These are phyloP conservation scores for Patellaria atrata DNA, from an alignment of 495 filamentous ascomycete genomes.

Conservation along the genomic window DNA sequence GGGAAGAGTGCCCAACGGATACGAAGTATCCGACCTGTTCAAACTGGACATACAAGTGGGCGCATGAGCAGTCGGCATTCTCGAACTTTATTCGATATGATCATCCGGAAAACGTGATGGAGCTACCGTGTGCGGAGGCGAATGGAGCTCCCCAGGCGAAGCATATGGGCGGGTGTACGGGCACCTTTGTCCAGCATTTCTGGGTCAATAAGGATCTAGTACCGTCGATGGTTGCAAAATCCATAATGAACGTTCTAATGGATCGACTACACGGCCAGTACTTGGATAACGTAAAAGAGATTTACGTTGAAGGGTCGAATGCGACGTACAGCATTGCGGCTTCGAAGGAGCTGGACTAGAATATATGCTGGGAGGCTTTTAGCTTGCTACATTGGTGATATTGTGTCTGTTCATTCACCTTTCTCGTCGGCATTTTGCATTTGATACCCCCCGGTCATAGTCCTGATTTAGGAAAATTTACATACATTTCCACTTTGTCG, in stretches of 20 bases:
- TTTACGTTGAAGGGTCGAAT: no score
- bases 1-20: constrained; percentile 27
- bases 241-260: constrained; percentile 18
- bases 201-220: constrained; percentile 18
- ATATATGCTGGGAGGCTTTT: no score
- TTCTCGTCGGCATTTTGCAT: no score
- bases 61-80: constrained; percentile 31
- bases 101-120: constrained; percentile 24
- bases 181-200: constrained; percentile 18
- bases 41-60: constrained; percentile 23
- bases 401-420: no score
- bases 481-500: no score
- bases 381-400: no score
- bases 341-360: no score
- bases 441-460: no score
- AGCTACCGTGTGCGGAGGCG: constrained; percentile 29
- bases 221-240: constrained; percentile 4
- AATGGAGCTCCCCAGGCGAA: constrained; percentile 20
- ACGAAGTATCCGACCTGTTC: constrained; percentile 23
- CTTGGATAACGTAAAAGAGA: no score
- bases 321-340: no score
- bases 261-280: constrained; percentile 15
- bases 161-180: constrained; percentile 15
- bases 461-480: no score
- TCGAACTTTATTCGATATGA: constrained; percentile 28